Conservation (phyloP, 805 yeast species). For the Pichia rugopelliculosa region DNA sequence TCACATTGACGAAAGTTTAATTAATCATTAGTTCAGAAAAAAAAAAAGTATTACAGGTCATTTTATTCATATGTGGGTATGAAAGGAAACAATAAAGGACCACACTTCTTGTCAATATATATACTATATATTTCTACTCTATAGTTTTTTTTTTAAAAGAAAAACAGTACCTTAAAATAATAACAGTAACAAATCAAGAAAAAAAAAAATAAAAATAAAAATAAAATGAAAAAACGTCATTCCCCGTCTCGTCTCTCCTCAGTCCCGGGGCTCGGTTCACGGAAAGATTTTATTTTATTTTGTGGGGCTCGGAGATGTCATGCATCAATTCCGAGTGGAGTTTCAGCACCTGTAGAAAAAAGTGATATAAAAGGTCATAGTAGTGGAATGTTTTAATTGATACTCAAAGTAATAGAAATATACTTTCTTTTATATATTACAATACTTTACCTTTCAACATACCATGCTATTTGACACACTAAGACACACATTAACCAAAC, state of each 20-base stretch:
- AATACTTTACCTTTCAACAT: background rate
- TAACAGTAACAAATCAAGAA: background rate
- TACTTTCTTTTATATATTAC: too few species aligned
- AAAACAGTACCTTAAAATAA: background rate
- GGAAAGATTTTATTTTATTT: too few species aligned
- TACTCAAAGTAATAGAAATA: too few species aligned
- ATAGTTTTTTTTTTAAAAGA: too few species aligned
- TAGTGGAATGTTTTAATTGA: too few species aligned
- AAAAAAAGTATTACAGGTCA: background rate
- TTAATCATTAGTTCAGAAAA: too few species aligned
- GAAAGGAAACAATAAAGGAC: background rate
- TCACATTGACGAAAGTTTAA: background rate
- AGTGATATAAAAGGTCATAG: background rate
- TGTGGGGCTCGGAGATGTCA: background rate
- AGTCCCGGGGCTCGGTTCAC: too few species aligned
- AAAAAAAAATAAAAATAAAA: too few species aligned
- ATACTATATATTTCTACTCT: background rate
- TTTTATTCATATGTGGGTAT: background rate
- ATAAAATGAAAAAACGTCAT: too few species aligned
- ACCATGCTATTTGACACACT: constrained; percentile 11
- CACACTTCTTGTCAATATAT: background rate
- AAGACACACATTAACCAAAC: constrained; percentile 6
- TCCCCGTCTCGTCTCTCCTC: too few species aligned
- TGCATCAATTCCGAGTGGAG: background rate
- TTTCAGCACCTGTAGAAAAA: too few species aligned